Evolutionary conservation across 2,329 filamentous ascomycete species (phyloP).

Genomic region (Aspergillus cejpii): DNA sequence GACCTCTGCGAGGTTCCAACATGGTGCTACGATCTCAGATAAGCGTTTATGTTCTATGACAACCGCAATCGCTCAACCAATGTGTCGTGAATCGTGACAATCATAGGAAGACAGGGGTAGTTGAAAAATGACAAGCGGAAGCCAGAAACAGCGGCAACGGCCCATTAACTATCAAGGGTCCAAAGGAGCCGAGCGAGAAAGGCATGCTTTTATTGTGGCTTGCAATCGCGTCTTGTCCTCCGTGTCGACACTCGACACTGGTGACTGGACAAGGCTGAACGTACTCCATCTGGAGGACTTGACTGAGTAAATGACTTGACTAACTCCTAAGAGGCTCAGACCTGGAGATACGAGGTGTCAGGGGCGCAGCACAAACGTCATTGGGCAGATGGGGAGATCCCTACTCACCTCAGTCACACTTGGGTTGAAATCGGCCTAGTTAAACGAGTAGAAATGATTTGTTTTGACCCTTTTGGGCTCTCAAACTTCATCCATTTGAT

Average conservation of each 20-base stretch:
- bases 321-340: neutral
- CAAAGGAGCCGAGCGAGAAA: neutral
- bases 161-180: neutral
- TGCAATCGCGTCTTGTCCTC: neutral
- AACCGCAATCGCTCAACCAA: neutral
- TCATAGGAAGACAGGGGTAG: too few relatives aligned
- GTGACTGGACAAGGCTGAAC: too few relatives aligned
- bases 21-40: neutral
- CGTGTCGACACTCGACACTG: too few relatives aligned
- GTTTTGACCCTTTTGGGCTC: too few relatives aligned
- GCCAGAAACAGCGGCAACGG: neutral
- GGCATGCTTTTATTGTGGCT: neutral
- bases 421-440: too few relatives aligned
- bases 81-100: neutral
- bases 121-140: too few relatives aligned
- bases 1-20: neutral
- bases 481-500: too few relatives aligned
- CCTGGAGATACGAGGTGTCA: neutral
- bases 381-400: neutral
- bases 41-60: neutral
- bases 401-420: neutral
- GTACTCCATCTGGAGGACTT: too few relatives aligned
- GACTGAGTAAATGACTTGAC: neutral
- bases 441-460: too few relatives aligned
- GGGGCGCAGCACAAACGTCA: neutral